Percentiles rank a stretch among this genome's conserved stretches.
Conservation (phyloP, 2,329 filamentous ascomycete genomes). For the Fusarium sp. region DNA sequence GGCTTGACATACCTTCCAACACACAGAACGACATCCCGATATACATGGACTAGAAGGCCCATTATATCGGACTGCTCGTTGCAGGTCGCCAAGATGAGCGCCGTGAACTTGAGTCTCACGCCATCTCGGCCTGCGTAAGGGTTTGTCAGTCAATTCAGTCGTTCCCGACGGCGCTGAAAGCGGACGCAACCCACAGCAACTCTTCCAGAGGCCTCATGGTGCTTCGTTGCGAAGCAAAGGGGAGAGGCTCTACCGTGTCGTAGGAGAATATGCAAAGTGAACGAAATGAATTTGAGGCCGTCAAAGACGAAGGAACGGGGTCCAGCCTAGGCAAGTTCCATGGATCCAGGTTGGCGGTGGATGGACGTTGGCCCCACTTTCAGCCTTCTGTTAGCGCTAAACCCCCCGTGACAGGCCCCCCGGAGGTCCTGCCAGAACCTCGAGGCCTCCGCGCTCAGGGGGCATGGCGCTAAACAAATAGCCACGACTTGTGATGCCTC, state of each 20-base stretch:
- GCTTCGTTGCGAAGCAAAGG: constrained; percentile 4
- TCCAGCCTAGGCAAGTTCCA: constrained; percentile 1
- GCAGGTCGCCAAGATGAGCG: constrained; percentile 69
- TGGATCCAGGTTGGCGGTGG: constrained; percentile 1
- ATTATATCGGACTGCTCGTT: constrained; percentile 70
- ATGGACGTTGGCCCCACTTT: constrained; percentile 30
- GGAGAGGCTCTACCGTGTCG: background rate
- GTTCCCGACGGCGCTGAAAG: background rate
- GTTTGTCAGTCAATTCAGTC: constrained; percentile 37
- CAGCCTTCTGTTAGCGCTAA: constrained; percentile 6
- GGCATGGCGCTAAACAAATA: constrained; percentile 29
- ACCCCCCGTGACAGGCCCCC: constrained; percentile 7
- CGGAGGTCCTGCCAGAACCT: background rate
- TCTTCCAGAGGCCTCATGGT: constrained; percentile 53
- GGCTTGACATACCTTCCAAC: constrained; percentile 79
- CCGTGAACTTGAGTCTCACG: constrained; percentile 68
- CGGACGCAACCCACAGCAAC: constrained; percentile 47
- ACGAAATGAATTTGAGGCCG: constrained; percentile 5
- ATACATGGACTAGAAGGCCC: constrained; percentile 71
- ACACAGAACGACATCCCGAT: constrained; percentile 83
- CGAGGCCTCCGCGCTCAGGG: constrained; percentile 22
- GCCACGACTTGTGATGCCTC: background rate
- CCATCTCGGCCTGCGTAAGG: constrained; percentile 71
- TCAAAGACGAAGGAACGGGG: constrained; percentile 24
- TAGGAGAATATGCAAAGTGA: background rate